Conservation (phyloP, 2,329 filamentous ascomycete genomes). For the Rutstroemia sydowiana region DNA sequence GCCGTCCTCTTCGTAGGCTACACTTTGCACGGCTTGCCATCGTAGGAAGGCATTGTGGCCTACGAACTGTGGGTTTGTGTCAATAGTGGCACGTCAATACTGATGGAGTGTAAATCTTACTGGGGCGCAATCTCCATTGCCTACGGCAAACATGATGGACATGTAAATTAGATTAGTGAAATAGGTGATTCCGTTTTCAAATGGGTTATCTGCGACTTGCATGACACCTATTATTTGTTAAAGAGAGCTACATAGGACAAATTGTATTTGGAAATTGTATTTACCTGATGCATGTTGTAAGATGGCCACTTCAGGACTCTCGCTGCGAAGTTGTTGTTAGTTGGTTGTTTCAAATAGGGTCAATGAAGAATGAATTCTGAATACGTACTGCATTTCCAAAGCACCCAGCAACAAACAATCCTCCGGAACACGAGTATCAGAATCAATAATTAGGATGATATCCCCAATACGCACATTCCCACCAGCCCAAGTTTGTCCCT, state of each 20-base stretch:
- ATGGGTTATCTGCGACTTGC: conserved; percentile 65
- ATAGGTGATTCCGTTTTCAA: conserved; percentile 69
- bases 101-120: neutral
- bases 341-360: too few species aligned
- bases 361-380: too few species aligned
- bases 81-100: too few species aligned
- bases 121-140: conserved; percentile 54
- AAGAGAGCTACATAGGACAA: too few species aligned
- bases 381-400: conserved; percentile 53
- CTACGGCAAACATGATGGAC: conserved; percentile 62
- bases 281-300: conserved; percentile 58
- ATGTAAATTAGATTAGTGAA: conserved; percentile 75
- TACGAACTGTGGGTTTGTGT: conserved; percentile 43
- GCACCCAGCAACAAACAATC: conserved; percentile 35
- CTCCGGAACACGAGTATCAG: conserved; percentile 50
- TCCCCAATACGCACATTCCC: conserved; percentile 56
- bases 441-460: conserved; percentile 61
- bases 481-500: conserved; percentile 49
- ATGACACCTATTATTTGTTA: conserved; percentile 46
- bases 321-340: conserved; percentile 13
- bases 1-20: conserved; percentile 49
- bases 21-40: conserved; percentile 57
- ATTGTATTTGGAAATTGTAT: too few species aligned
- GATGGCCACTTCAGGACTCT: conserved; percentile 62
- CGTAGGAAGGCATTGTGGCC: conserved; percentile 71